Evolutionary conservation across 2,329 filamentous ascomycete species (phyloP).

Genomic region (Ceratocystis ficicola): DNA sequence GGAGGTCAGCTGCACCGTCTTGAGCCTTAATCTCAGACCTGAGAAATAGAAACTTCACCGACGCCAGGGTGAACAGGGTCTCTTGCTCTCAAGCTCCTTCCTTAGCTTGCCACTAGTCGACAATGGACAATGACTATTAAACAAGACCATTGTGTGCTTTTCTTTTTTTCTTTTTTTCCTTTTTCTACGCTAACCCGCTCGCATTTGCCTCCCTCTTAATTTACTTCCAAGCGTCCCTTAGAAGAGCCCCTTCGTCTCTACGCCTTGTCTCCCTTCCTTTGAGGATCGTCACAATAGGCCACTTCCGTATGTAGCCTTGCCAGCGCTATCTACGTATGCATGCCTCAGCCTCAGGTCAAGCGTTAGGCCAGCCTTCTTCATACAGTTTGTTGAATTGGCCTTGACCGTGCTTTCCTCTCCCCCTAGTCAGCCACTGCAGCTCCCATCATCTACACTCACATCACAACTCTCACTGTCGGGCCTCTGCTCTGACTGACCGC

Average conservation of each 20-base stretch:
- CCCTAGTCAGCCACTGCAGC: too few relatives aligned
- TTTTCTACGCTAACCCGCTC: neutral
- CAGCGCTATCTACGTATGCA: neutral
- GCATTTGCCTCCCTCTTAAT: slow-evolving; percentile 8
- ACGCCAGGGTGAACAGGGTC: neutral
- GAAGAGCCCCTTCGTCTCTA: neutral
- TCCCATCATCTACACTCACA: neutral
- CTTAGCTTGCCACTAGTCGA: neutral
- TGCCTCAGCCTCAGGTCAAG: neutral
- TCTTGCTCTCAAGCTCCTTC: neutral
- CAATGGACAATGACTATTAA: neutral
- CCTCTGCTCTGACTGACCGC: neutral
- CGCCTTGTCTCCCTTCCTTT: neutral
- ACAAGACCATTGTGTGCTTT: neutral
- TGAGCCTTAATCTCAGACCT: slow-evolving; percentile 8
- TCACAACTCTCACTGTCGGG: neutral
- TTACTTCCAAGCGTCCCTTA: neutral
- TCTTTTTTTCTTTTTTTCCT: neutral
- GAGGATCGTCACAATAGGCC: too few relatives aligned
- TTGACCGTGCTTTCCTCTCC: too few relatives aligned
- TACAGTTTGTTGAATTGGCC: too few relatives aligned
- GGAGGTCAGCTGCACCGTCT: neutral
- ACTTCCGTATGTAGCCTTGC: too few relatives aligned
- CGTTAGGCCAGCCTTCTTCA: too few relatives aligned
- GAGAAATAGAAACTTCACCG: neutral